Evolutionary conservation across 257 asterid species (phyloP).

Genomic region (Ajuga chamaepitys): DNA sequence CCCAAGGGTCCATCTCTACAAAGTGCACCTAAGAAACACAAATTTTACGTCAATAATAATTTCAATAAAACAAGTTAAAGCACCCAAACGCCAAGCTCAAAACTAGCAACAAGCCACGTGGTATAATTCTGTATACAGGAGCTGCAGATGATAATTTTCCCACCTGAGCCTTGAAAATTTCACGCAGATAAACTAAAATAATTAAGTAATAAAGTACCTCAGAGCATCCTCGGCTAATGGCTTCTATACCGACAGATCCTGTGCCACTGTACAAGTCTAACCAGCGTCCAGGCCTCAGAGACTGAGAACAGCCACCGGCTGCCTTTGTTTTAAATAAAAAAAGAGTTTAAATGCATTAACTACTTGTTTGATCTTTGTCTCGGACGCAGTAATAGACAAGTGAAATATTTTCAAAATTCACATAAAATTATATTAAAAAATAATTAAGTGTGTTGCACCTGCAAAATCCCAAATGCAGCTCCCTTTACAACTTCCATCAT

Average conservation of each 20-base stretch:
- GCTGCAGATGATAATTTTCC: not conserved
- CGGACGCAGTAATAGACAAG: not conserved
- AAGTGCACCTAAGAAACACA: slow-evolving; percentile 65
- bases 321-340: slow-evolving; percentile 52
- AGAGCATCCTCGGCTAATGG: slow-evolving; percentile 96
- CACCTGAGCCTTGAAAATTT: not conserved
- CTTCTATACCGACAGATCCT: slow-evolving; percentile 98
- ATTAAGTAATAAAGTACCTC: slow-evolving; percentile 39
- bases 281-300: slow-evolving; percentile 93
- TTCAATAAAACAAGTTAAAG: not conserved
- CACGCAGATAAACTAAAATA: not conserved
- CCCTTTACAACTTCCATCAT: slow-evolving; percentile 99
- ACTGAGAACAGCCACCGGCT: slow-evolving; percentile 86
- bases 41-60: slow-evolving; percentile 6
- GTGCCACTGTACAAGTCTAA: slow-evolving; percentile 97
- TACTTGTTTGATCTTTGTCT: not conserved
- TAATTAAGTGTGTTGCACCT: slow-evolving; percentile 38
- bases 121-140: not conserved
- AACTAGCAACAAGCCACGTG: not conserved
- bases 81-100: not conserved
- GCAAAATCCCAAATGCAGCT: slow-evolving; percentile 87
- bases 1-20: slow-evolving; percentile 99
- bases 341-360: slow-evolving; percentile 9
- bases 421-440: not conserved
- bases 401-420: not conserved